These are phyloP conservation scores for Stephania japonica DNA, from an alignment of 164 flowering plant species.

Conservation along the genomic window DNA sequence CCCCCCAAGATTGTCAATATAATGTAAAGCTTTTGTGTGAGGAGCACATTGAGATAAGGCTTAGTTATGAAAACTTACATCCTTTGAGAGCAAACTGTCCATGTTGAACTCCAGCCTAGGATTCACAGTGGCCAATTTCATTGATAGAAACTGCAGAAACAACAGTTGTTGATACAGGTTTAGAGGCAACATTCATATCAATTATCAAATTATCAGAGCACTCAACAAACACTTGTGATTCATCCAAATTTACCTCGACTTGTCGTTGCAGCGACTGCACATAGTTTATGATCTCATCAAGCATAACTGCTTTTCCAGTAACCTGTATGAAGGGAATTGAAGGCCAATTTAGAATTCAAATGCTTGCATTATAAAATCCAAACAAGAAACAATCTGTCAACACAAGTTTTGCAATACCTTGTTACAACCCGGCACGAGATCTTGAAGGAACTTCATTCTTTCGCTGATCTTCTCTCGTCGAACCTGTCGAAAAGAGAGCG, in stretches of 20 bases:
- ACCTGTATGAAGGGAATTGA: constrained; percentile 38
- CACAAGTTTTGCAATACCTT: constrained; percentile 42
- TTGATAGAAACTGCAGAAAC: constrained; percentile 62
- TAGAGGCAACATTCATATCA: background rate
- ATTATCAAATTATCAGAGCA: background rate
- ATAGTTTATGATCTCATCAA: constrained; percentile 91
- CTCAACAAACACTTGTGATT: background rate
- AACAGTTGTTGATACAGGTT: constrained; percentile 1
- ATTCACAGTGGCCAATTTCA: constrained; percentile 73
- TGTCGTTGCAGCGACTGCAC: constrained; percentile 93
- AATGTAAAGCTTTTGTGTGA: background rate
- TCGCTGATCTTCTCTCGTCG: constrained; percentile 93
- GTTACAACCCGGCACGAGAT: constrained; percentile 95
- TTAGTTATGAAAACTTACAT: constrained; percentile 35
- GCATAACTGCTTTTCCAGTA: constrained; percentile 95
- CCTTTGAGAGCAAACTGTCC: constrained; percentile 54
- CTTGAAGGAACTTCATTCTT: constrained; percentile 91
- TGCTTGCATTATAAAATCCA: too few species aligned
- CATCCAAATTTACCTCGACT: constrained; percentile 62
- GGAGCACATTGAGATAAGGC: background rate
- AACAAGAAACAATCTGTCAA: background rate
- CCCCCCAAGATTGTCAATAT: background rate
- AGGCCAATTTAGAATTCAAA: constrained; percentile 9
- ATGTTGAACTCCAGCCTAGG: constrained; percentile 53
- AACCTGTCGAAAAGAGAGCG: constrained; percentile 35